Conservation (phyloP, 2,329 filamentous ascomycete species). For the Hymenoscyphus fraxineus region DNA sequence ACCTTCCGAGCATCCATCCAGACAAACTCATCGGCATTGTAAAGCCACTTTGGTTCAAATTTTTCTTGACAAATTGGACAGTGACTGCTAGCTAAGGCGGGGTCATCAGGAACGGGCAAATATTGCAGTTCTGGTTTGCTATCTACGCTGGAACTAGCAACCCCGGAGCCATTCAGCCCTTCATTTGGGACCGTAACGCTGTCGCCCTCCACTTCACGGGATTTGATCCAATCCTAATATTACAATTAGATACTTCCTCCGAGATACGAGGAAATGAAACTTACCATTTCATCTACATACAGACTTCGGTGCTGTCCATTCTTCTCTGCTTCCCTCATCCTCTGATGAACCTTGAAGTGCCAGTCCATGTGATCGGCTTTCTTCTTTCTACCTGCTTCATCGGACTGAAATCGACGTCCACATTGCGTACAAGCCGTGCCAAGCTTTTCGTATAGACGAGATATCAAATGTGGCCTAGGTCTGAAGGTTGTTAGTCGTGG, state of each 20-base stretch:
- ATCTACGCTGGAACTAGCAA: slow-evolving; percentile 37
- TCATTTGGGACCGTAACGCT: slow-evolving; percentile 43
- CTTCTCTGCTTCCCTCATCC: slow-evolving; percentile 80
- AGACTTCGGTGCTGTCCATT: slow-evolving; percentile 87
- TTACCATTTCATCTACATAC: slow-evolving; percentile 85
- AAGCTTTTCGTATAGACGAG: slow-evolving; percentile 72
- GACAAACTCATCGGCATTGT: slow-evolving; percentile 93
- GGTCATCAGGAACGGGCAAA: slow-evolving; percentile 79
- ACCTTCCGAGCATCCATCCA: slow-evolving; percentile 86
- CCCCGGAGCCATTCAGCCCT: slow-evolving; percentile 38
- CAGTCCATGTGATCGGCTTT: slow-evolving; percentile 95
- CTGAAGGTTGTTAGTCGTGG: slow-evolving; percentile 39
- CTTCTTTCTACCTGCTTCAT: slow-evolving; percentile 73
- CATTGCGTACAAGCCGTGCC: slow-evolving; percentile 90
- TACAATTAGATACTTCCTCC: slow-evolving; percentile 7
- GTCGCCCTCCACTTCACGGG: slow-evolving; percentile 73
- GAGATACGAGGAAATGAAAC: slow-evolving; percentile 30
- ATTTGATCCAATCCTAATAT: slow-evolving; percentile 84
- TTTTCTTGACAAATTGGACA: slow-evolving; percentile 96
- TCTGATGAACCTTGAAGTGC: slow-evolving; percentile 93
- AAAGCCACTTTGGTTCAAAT: slow-evolving; percentile 88
- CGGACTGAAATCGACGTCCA: slow-evolving; percentile 77
- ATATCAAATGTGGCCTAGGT: slow-evolving; percentile 70
- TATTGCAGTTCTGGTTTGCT: slow-evolving; percentile 59
- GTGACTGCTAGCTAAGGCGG: slow-evolving; percentile 66